Evolutionary conservation across 2,329 filamentous ascomycete species (phyloP).

Genomic region (Sclerotinia glacialis): DNA sequence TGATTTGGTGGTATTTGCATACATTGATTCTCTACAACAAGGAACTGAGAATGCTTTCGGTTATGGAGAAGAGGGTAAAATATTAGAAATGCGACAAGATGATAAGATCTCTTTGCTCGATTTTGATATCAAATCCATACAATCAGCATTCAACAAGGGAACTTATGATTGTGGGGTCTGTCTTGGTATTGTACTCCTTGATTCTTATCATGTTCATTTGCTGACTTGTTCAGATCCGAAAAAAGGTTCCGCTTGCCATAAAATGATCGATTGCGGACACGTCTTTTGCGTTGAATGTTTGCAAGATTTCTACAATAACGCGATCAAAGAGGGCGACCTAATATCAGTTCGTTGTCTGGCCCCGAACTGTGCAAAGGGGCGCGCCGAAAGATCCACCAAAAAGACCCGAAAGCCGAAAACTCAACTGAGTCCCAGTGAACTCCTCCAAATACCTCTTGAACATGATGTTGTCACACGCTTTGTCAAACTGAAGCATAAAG

Average conservation of each 20-base stretch:
- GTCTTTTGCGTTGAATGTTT: slow-evolving; percentile 90
- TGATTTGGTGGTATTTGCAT: slow-evolving; percentile 58
- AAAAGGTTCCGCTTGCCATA: slow-evolving; percentile 78
- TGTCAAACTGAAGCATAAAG: slow-evolving; percentile 87
- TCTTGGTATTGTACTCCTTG: slow-evolving; percentile 50
- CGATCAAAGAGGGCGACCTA: slow-evolving; percentile 82
- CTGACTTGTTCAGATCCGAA: slow-evolving; percentile 65
- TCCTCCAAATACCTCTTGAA: slow-evolving; percentile 71
- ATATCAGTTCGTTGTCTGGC: slow-evolving; percentile 75
- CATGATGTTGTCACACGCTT: slow-evolving; percentile 78
- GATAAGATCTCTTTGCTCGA: slow-evolving; percentile 72
- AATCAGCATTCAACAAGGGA: slow-evolving; percentile 72
- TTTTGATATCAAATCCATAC: slow-evolving; percentile 72
- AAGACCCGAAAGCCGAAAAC: slow-evolving; percentile 60
- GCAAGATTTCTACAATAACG: slow-evolving; percentile 83
- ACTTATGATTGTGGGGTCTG: slow-evolving; percentile 89
- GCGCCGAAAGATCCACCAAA: slow-evolving; percentile 42
- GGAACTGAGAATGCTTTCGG: slow-evolving; percentile 60
- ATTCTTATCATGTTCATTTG: slow-evolving; percentile 19
- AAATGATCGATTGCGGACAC: slow-evolving; percentile 78
- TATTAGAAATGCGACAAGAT: slow-evolving; percentile 52
- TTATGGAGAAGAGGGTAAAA: slow-evolving; percentile 48
- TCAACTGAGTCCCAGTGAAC: slow-evolving; percentile 76
- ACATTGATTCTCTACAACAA: slow-evolving; percentile 62
- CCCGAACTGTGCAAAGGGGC: slow-evolving; percentile 71